Conservation (phyloP, 2,329 filamentous ascomycete species). For the Leptographium radiaticola region DNA sequence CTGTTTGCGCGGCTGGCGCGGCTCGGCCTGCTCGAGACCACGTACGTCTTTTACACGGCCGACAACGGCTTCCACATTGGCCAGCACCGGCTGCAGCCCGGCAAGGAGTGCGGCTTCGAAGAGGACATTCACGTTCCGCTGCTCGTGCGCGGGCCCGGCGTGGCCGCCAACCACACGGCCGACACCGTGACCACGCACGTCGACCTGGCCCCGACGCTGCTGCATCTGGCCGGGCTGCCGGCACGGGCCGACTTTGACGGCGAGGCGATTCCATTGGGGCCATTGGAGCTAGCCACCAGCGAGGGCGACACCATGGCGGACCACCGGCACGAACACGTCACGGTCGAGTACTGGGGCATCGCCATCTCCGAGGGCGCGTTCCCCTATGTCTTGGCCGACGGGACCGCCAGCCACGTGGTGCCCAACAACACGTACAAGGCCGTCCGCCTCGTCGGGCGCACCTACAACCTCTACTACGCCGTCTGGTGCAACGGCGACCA, state of each 20-base stretch:
- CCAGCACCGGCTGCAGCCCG: constrained; percentile 43
- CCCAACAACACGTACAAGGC: constrained; percentile 48
- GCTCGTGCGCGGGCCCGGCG: constrained; percentile 43
- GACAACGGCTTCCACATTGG: constrained; percentile 49
- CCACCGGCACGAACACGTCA: constrained; percentile 38
- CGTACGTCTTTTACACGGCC: constrained; percentile 43
- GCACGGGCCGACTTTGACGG: constrained; percentile 38
- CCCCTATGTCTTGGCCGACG: not conserved
- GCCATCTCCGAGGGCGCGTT: constrained; percentile 24
- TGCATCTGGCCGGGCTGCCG: constrained; percentile 26
- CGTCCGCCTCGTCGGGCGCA: constrained; percentile 36
- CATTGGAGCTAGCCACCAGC: constrained; percentile 14
- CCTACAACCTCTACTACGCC: constrained; percentile 51
- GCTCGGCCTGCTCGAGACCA: constrained; percentile 47
- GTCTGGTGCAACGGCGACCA: constrained; percentile 58
- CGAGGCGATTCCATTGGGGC: constrained; percentile 31
- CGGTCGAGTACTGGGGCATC: constrained; percentile 43
- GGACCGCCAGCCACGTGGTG: constrained; percentile 11
- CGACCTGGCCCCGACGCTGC: constrained; percentile 48
- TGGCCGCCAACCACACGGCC: constrained; percentile 26
- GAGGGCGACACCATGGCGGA: not conserved
- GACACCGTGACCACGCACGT: constrained; percentile 44
- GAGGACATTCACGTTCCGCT: constrained; percentile 48
- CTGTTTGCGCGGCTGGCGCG: constrained; percentile 28
- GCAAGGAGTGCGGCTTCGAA: constrained; percentile 44